phyloP scores from a whole-genome alignment of 306 rosid genomes.

The Acmispon strigosus region DNA sequence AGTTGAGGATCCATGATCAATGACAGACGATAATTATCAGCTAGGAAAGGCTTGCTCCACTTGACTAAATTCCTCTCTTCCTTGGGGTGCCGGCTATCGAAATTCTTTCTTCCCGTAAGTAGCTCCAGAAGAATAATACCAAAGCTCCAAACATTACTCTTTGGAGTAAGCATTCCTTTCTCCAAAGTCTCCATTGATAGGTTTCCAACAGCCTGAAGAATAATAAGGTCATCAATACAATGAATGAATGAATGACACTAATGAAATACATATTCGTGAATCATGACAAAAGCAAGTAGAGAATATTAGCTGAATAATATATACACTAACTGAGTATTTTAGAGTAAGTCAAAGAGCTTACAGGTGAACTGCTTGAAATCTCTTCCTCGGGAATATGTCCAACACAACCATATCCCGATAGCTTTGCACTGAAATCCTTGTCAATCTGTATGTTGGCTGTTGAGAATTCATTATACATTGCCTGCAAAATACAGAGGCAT shows the following conservation, averaged over 20 bases:
- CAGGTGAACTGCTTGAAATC: constrained; percentile 70
- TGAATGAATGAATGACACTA: not conserved
- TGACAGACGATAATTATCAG: constrained; percentile 74
- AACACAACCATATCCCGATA: constrained; percentile 96
- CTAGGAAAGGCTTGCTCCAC: constrained; percentile 91
- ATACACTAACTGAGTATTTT: not conserved
- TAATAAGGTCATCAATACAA: not conserved
- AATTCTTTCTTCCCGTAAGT: constrained; percentile 90
- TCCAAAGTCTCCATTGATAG: constrained; percentile 91
- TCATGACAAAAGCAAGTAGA: not conserved
- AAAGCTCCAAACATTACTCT: constrained; percentile 97
- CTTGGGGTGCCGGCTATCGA: constrained; percentile 82
- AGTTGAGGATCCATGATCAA: constrained; percentile 92
- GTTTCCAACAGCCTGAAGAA: constrained; percentile 79
- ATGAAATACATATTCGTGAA: not conserved
- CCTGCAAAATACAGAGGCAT: constrained; percentile 46
- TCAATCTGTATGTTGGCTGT: constrained; percentile 91
- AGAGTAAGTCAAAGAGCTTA: constrained; percentile 33
- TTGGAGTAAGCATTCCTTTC: constrained; percentile 93
- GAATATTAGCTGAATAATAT: not conserved
- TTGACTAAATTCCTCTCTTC: constrained; percentile 92
- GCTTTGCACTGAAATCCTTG: constrained; percentile 99
- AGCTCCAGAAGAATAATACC: constrained; percentile 88
- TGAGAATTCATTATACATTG: constrained; percentile 95
- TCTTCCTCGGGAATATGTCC: constrained; percentile 88